phyloP scores from a whole-genome alignment of 2,329 filamentous ascomycete genomes.

The Lachnellula subtilissima region DNA sequence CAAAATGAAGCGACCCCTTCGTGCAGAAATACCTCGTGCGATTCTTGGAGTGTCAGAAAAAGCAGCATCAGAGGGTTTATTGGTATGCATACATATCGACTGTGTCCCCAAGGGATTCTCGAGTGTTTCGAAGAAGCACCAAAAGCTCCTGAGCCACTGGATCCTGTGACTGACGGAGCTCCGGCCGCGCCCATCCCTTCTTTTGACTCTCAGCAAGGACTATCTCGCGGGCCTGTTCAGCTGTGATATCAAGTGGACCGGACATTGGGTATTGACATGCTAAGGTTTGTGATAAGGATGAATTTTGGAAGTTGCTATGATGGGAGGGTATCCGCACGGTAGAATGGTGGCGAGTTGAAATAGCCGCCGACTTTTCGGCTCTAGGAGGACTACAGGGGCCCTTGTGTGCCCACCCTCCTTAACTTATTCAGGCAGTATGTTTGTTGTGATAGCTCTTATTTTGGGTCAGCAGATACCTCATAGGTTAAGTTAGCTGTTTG shows the following conservation, averaged over 20 bases:
- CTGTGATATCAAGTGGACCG: neutral
- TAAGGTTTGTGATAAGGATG: too few relatives aligned
- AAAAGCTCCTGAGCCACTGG: neutral
- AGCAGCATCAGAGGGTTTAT: too few relatives aligned
- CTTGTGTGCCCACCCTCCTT: too few relatives aligned
- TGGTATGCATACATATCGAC: neutral
- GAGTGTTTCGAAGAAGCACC: neutral
- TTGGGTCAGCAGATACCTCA: too few relatives aligned
- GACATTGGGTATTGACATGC: neutral
- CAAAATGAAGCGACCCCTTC: slow-evolving; percentile 41
- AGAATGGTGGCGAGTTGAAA: too few relatives aligned
- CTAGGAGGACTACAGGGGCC: too few relatives aligned
- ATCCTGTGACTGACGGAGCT: neutral
- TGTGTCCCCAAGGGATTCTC: neutral
- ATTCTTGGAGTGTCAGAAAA: neutral
- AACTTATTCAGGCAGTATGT: too few relatives aligned
- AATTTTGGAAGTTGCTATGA: too few relatives aligned
- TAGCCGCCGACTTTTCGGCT: too few relatives aligned
- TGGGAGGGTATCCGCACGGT: too few relatives aligned
- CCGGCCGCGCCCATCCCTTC: neutral
- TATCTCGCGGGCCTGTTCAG: neutral
- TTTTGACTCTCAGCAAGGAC: neutral
- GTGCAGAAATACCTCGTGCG: neutral
- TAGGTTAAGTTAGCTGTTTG: too few relatives aligned
- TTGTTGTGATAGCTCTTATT: too few relatives aligned